A percentile compares a stretch with the other conserved stretches of the same genome.
Conservation (phyloP, 257 asterid genomes). For the Mentha longifolia region DNA sequence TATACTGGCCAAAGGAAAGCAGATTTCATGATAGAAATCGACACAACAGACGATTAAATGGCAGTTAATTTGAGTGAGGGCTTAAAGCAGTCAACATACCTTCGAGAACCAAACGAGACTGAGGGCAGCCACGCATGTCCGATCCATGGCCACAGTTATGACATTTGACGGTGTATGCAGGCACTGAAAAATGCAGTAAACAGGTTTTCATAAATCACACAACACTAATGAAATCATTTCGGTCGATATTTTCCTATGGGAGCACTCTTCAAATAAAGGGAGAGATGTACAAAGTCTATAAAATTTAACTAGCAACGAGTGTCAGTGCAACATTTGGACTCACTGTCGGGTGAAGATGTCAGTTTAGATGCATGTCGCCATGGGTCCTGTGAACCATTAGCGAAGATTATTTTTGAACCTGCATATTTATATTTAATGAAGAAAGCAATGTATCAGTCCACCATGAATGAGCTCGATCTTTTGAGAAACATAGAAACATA, state of each 20-base stretch:
- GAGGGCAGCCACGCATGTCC: slow-evolving; percentile 97
- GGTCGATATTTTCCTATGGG: slow-evolving; percentile 8
- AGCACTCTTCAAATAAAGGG: neutral
- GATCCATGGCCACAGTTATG: slow-evolving; percentile 97
- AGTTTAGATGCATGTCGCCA: slow-evolving; percentile 98
- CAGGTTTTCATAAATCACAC: neutral
- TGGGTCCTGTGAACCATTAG: slow-evolving; percentile 98
- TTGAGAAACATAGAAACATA: neutral
- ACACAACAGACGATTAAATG: neutral
- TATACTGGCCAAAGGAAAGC: neutral
- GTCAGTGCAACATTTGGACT: slow-evolving; percentile 38
- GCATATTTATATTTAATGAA: slow-evolving; percentile 33
- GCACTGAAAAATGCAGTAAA: slow-evolving; percentile 63
- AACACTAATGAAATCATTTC: neutral
- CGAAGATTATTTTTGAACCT: slow-evolving; percentile 89
- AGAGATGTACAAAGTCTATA: neutral
- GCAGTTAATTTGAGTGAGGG: neutral
- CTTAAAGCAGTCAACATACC: slow-evolving; percentile 47
- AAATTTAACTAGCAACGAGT: slow-evolving; percentile 2
- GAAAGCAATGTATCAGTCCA: slow-evolving; percentile 25
- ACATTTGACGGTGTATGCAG: slow-evolving; percentile 76
- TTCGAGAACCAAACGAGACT: slow-evolving; percentile 77
- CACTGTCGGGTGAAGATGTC: slow-evolving; percentile 79
- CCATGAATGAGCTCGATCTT: slow-evolving; percentile 6
- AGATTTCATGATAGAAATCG: neutral